Evolutionary conservation across 495 filamentous ascomycete genomes (phyloP), one percentile per base, ranked within the genome.

Genomic region (Podospora comata): DNA sequence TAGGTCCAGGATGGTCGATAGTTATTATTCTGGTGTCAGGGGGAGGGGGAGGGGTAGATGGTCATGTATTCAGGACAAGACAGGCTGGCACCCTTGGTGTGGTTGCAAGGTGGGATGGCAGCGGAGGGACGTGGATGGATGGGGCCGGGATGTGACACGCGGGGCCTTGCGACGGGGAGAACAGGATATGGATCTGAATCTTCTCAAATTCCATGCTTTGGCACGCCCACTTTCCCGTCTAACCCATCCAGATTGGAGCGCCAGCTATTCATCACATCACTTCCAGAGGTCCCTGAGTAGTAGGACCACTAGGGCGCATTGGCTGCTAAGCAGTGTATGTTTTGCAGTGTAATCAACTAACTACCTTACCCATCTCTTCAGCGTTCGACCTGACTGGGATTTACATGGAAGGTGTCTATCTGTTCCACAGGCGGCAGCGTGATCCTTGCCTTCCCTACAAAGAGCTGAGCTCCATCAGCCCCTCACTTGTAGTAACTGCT

Each of bases 201-300:
- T 68, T 66, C 13, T 26, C 62, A 72, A 73, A 75, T 75, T 72
- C 73, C 75, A 75, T 76, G 75, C 60, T 71, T 73, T 71, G 69
- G 63, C 65, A 66, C 71, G 66, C 68, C 74, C 71, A 73, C 70
- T 71, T 75, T 75, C 64, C 72, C 70, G 70, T 73, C 67, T 59
- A 44, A 44, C 54, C 58, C 48, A 54, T 5, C 18, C 55, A 64
- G 30, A 55, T 32, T 65, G 53, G 60, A 65, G 55, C 13, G 13
- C 39, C 39, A 48, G 39, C 39, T 48, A 48, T 48, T 48, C 39
- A 48, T 48, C 39, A 48, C 39, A 48, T 48, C 39, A 48, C 39
- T 48, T 48, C 39, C 39, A 23, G 39, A 48, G 15, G 39, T 48
- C 7, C 39, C 39, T 18, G 39, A 18, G 9, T 48, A 48, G 13